These are phyloP conservation scores for Suhomyces guaymorum DNA, from an alignment of 1,139 yeast genomes.

Conservation along the genomic window DNA sequence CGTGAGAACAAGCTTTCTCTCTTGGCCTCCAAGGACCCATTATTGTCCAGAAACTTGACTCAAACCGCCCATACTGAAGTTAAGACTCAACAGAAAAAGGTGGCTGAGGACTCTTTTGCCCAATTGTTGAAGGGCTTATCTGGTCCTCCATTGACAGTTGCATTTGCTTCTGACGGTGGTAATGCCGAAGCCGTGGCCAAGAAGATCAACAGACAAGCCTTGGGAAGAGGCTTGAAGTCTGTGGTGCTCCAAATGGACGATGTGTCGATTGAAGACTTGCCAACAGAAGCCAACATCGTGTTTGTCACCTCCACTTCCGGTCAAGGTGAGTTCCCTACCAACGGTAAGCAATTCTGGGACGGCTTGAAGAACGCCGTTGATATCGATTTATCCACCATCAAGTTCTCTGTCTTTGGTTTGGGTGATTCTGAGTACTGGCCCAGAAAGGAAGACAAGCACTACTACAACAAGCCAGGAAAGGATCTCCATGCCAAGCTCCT, in stretches of 20 bases:
- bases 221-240: slow-evolving; percentile 83
- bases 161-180: slow-evolving; percentile 96
- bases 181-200: slow-evolving; percentile 84
- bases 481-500: slow-evolving; percentile 67
- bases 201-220: slow-evolving; percentile 79
- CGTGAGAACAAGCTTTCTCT: slow-evolving; percentile 85
- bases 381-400: slow-evolving; percentile 68
- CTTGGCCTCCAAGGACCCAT: slow-evolving; percentile 70
- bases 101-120: slow-evolving; percentile 77
- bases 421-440: slow-evolving; percentile 98
- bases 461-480: slow-evolving; percentile 88
- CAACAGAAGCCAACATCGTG: slow-evolving; percentile 77
- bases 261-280: slow-evolving; percentile 73
- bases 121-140: slow-evolving; percentile 80
- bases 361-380: slow-evolving; percentile 68
- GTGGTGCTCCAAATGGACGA: slow-evolving; percentile 84
- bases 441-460: slow-evolving; percentile 90
- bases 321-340: slow-evolving; percentile 97
- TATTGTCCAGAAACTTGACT: slow-evolving; percentile 72
- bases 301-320: slow-evolving; percentile 91
- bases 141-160: slow-evolving; percentile 90
- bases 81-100: slow-evolving; percentile 58
- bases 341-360: slow-evolving; percentile 92
- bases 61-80: slow-evolving; percentile 60
- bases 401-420: slow-evolving; percentile 79